Percentiles rank a stretch among this genome's conserved stretches.
phyloP scores from a whole-genome alignment of 2,329 filamentous ascomycete genomes.

The Clathrospora elynae region DNA sequence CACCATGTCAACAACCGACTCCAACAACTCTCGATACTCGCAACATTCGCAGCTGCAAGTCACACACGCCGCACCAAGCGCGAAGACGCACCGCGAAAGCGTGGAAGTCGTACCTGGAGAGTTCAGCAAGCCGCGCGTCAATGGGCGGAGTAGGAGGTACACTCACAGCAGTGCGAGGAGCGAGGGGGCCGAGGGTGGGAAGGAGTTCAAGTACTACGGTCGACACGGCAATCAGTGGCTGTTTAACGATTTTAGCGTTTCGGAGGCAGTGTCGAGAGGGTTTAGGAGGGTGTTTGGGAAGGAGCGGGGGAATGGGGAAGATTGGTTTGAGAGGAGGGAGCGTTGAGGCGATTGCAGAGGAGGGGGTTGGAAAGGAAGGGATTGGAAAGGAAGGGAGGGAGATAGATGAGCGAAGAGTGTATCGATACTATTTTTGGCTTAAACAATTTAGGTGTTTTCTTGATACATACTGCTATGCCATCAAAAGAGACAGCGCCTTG shows the following conservation, averaged over 20 bases:
- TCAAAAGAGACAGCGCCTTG: no score
- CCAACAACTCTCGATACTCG: slow-evolving; percentile 17
- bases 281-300: slow-evolving; percentile 37
- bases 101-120: slow-evolving; percentile 30
- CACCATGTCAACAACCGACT: slow-evolving; percentile 33
- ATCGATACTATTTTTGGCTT: no score
- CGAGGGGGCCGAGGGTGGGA: slow-evolving; percentile 21
- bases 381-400: no score
- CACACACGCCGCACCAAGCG: slow-evolving; percentile 19
- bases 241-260: slow-evolving; percentile 47
- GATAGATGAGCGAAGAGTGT: no score
- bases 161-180: slow-evolving; percentile 23
- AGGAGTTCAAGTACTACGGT: slow-evolving; percentile 43
- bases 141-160: slow-evolving; percentile 22
- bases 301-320: slow-evolving; percentile 16
- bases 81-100: slow-evolving; percentile 19
- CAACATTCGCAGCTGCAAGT: slow-evolving; percentile 18
- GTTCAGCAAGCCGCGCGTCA: slow-evolving; percentile 38
- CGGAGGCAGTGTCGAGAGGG: slow-evolving; percentile 39
- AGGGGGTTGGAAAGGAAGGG: no score
- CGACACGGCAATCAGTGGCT: slow-evolving; percentile 47
- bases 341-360: no score
- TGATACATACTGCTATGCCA: no score
- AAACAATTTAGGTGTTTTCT: no score
- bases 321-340: slow-evolving; percentile 22